phyloP scores from a whole-genome alignment of 2,329 filamentous ascomycete genomes.

The Penicillium sp. region DNA sequence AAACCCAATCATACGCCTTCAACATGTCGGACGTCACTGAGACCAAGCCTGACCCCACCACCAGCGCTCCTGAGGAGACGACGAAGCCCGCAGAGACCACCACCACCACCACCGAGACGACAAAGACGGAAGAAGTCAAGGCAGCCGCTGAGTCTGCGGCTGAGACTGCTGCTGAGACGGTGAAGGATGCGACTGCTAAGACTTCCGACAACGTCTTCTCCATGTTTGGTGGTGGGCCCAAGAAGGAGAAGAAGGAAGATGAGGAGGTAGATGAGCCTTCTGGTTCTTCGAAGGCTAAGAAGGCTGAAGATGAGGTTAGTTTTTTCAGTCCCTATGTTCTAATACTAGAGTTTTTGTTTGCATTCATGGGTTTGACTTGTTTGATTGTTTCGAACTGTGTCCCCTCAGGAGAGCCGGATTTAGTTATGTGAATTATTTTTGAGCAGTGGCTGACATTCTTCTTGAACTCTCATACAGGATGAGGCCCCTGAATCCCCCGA shows the following conservation, averaged over 20 bases:
- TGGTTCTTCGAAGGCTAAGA: conserved; percentile 83
- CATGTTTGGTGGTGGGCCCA: conserved; percentile 97
- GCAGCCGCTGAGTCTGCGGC: conserved; percentile 37
- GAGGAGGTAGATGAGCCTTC: conserved; percentile 82
- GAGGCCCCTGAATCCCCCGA: conserved; percentile 86
- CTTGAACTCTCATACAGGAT: conserved; percentile 52
- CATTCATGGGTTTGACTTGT: neutral
- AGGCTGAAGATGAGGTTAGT: conserved; percentile 62
- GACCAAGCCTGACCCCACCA: conserved; percentile 50
- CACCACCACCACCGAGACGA: conserved; percentile 38
- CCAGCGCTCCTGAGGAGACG: conserved; percentile 39
- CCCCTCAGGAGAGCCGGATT: conserved; percentile 3
- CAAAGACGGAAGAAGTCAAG: conserved; percentile 34
- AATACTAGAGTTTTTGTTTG: conserved; percentile 4
- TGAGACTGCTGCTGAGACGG: conserved; percentile 42
- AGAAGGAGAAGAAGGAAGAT: conserved; percentile 93
- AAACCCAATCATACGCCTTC: conserved; percentile 19
- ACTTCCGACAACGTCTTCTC: conserved; percentile 75
- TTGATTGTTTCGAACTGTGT: neutral
- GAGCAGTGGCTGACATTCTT: conserved; percentile 12
- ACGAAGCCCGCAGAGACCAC: conserved; percentile 40
- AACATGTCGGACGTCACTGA: conserved; percentile 51
- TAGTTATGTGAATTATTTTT: neutral
- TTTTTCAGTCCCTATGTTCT: neutral
- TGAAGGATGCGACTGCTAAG: conserved; percentile 44